These are phyloP conservation scores for Hymenoscyphus scutula DNA, from an alignment of 2,329 filamentous ascomycete species.

Conservation along the genomic window DNA sequence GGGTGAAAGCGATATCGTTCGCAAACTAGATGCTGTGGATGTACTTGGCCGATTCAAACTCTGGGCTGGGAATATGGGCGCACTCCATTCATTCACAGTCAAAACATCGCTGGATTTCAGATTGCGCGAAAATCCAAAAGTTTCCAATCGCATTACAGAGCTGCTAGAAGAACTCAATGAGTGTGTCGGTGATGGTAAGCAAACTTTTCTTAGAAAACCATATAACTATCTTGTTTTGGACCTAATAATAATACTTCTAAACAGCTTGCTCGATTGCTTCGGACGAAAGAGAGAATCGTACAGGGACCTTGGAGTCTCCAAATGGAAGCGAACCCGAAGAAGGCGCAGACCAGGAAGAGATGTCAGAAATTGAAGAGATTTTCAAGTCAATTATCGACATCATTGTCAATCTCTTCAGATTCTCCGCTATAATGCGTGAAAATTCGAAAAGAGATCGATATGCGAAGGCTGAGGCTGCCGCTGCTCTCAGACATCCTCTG, in stretches of 20 bases:
- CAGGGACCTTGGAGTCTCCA: not conserved
- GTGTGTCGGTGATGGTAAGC: not conserved
- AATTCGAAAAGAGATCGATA: conserved; percentile 17
- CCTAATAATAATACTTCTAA: not conserved
- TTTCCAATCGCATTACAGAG: not conserved
- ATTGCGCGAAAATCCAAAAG: not conserved
- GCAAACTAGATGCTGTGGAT: not conserved
- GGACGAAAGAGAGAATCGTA: conserved; percentile 14
- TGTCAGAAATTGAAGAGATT: conserved; percentile 21
- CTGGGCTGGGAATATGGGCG: conserved; percentile 7
- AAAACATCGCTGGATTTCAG: conserved; percentile 5
- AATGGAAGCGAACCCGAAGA: not conserved
- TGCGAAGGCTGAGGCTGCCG: conserved; percentile 15
- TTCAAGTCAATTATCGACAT: conserved; percentile 16
- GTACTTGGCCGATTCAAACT: conserved; percentile 3
- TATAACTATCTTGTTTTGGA: not conserved
- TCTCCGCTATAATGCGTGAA: conserved; percentile 21
- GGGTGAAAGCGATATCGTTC: not conserved
- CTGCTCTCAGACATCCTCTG: conserved; percentile 8
- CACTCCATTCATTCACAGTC: not conserved
- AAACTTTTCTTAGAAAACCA: not conserved
- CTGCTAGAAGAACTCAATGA: not conserved
- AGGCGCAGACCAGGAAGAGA: conserved; percentile 9
- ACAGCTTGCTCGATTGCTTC: conserved; percentile 16
- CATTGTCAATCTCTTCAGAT: conserved; percentile 17